phyloP scores from a whole-genome alignment of 208 protist species.

The Naegleria gruberi region DNA sequence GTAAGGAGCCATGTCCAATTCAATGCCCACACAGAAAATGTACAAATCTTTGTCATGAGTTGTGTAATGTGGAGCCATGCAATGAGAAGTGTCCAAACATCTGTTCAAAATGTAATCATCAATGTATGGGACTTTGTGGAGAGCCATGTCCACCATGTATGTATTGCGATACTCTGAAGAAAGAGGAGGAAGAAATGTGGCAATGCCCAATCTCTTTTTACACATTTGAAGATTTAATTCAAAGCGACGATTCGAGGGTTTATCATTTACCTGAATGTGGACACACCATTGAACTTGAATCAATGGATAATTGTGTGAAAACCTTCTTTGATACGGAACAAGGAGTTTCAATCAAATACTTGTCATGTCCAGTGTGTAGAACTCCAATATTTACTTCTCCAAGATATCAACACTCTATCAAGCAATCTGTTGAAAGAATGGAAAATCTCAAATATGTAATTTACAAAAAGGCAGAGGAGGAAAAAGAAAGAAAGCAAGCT shows the following conservation, averaged over 20 bases:
- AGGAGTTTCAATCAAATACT: background rate
- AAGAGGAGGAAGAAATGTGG: background rate
- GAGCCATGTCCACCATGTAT: slow-evolving; percentile 44
- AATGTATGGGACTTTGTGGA: slow-evolving; percentile 48
- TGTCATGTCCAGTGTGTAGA: background rate
- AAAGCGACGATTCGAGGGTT: background rate
- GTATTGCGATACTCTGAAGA: slow-evolving; percentile 25
- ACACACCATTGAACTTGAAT: slow-evolving; percentile 27
- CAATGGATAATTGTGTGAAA: slow-evolving; percentile 34
- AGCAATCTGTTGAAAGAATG: background rate
- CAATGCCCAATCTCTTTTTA: slow-evolving; percentile 7
- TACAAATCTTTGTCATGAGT: slow-evolving; percentile 25
- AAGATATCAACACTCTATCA: slow-evolving; percentile 17
- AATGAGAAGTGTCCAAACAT: slow-evolving; percentile 33
- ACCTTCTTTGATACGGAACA: background rate
- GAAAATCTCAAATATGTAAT: slow-evolving; percentile 18
- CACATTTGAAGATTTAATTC: background rate
- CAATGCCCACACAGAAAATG: slow-evolving; percentile 31
- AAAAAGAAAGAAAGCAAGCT: slow-evolving; percentile 2
- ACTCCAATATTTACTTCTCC: slow-evolving; percentile 22
- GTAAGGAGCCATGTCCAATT: slow-evolving; percentile 33
- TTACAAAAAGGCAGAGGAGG: slow-evolving; percentile 5
- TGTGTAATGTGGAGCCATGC: slow-evolving; percentile 36
- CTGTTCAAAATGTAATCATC: slow-evolving; percentile 23
- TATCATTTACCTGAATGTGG: slow-evolving; percentile 30